Evolutionary conservation across 768 basidiomycete species (phyloP).

Genomic region (Trametopsis cervina): DNA sequence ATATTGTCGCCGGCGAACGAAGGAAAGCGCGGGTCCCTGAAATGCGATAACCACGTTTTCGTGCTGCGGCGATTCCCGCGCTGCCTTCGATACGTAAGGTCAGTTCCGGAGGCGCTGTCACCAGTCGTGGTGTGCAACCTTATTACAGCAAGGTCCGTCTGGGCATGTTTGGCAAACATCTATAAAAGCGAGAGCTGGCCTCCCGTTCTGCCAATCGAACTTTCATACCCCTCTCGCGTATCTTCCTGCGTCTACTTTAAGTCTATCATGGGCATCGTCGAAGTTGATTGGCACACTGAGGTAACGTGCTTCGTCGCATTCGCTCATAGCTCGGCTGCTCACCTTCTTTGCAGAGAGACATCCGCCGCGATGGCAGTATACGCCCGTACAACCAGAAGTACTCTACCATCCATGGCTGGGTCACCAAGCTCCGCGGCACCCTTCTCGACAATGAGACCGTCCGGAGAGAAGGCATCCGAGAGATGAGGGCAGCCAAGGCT

Average conservation of each 20-base stretch:
- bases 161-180: too few species aligned
- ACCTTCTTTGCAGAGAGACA: conserved; percentile 3
- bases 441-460: conserved; percentile 54
- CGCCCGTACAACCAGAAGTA: conserved; percentile 27
- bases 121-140: too few species aligned
- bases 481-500: conserved; percentile 54
- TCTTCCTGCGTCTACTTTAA: background rate
- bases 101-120: too few species aligned
- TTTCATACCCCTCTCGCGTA: background rate
- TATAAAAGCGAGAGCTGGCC: background rate
- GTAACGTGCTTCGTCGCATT: too few species aligned
- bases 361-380: conserved; percentile 12
- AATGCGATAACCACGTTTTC: background rate
- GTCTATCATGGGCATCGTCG: background rate
- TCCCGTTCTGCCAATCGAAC: background rate
- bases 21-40: too few species aligned
- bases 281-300: background rate
- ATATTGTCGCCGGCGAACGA: too few species aligned
- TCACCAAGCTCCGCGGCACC: conserved; percentile 74
- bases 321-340: too few species aligned
- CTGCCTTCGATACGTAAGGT: background rate
- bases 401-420: conserved; percentile 68
- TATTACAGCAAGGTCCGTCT: too few species aligned
- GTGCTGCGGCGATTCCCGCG: too few species aligned
- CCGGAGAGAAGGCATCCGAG: conserved; percentile 54